Percentiles rank a stretch among this genome's conserved stretches.
Evolutionary conservation across 2,329 filamentous ascomycete genomes (phyloP).

Genomic region (Fusarium heterosporum): DNA sequence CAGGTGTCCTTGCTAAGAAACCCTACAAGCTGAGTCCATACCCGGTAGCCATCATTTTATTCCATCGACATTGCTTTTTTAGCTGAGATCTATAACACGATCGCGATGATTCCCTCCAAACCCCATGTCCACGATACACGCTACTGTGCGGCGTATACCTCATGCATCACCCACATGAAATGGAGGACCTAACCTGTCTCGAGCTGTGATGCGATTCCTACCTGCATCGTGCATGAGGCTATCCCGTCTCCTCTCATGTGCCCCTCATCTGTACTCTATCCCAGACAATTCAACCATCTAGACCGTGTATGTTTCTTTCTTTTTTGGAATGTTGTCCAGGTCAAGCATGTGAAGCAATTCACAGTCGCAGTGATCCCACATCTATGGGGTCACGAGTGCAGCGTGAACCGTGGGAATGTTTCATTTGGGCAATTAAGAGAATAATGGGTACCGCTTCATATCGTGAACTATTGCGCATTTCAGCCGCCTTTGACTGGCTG

Average conservation of each 20-base stretch:
- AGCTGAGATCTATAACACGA: constrained; percentile 35
- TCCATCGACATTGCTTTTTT: constrained; percentile 13
- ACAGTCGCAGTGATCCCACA: neutral
- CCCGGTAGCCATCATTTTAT: constrained; percentile 11
- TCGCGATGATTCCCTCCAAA: neutral
- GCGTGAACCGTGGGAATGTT: constrained; percentile 18
- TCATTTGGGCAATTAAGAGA: constrained; percentile 11
- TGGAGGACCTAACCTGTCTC: constrained; percentile 12
- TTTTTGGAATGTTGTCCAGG: constrained; percentile 25
- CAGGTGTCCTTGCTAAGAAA: constrained; percentile 8
- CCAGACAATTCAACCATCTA: constrained; percentile 4
- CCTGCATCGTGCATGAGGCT: constrained; percentile 39
- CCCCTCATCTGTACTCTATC: constrained; percentile 11
- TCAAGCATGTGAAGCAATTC: constrained; percentile 22
- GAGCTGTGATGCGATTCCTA: constrained; percentile 29
- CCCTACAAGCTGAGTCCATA: constrained; percentile 11
- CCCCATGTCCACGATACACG: neutral
- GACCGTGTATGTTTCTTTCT: neutral
- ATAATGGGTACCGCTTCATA: constrained; percentile 16
- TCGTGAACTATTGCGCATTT: constrained; percentile 14
- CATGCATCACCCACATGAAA: constrained; percentile 33
- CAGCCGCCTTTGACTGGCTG: constrained; percentile 7
- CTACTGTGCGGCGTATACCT: constrained; percentile 32
- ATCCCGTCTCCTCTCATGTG: constrained; percentile 16
- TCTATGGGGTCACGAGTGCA: constrained; percentile 20